Percentiles rank a stretch among this genome's conserved stretches.
These are phyloP conservation scores for Ophiostoma ulmi DNA, from an alignment of 2,329 filamentous ascomycete genomes.

Conservation along the genomic window DNA sequence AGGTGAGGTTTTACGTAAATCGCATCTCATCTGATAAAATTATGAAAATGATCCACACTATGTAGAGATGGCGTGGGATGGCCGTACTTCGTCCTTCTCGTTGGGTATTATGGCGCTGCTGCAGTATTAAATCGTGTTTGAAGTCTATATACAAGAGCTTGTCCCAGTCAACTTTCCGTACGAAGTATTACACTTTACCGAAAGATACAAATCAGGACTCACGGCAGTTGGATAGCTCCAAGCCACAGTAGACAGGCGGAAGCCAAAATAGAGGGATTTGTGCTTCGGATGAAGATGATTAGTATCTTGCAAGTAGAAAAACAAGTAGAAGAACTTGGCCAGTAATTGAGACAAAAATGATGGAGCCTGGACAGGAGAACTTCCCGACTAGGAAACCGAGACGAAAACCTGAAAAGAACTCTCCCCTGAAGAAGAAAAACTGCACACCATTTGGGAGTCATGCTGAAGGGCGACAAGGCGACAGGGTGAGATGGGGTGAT, in stretches of 20 bases:
- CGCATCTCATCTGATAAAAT: slow-evolving; percentile 1
- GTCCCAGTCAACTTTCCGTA: not conserved
- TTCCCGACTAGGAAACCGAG: not conserved
- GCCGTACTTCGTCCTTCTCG: not conserved
- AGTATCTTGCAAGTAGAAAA: not conserved
- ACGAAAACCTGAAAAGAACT: slow-evolving; percentile 4
- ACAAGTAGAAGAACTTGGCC: not conserved
- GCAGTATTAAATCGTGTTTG: not conserved
- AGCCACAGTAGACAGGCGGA: not conserved
- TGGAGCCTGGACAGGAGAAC: not conserved
- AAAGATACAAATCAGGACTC: not conserved
- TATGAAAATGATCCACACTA: not conserved
- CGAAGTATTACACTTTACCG: no score
- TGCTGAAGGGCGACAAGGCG: not conserved
- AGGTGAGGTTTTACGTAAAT: not conserved
- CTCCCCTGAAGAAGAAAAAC: not conserved
- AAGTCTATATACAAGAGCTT: not conserved
- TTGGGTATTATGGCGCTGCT: not conserved
- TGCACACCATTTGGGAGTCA: slow-evolving; percentile 2
- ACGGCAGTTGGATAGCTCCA: not conserved
- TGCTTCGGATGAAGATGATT: not conserved
- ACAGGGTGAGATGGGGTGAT: not conserved
- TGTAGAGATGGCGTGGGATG: not conserved
- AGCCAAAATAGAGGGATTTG: not conserved
- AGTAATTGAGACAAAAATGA: not conserved